Evolutionary conservation across 139 green algal species (phyloP), one percentile per base, ranked within the genome.

Genomic region (Chlorokybus atmophyticus): DNA sequence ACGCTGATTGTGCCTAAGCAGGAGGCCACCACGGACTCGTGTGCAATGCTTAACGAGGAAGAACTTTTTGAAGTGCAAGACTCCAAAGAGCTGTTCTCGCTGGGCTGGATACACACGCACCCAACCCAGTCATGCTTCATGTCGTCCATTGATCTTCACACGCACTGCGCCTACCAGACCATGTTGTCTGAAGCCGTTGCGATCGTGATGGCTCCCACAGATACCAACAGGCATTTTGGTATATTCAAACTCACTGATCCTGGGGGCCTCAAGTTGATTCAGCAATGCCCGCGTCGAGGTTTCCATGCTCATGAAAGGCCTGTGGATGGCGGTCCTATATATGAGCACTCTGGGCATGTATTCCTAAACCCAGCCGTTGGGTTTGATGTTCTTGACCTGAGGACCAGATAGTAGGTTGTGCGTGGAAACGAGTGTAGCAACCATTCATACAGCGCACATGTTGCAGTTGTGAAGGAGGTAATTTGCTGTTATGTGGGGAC

Each of bases 121-220:
- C 89, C 89, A 26, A 85, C 85, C 21, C 85, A 93, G 73, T 84
- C 85, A 14, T 97, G 89, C 77, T 97, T 97, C 76, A 76, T 97
- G 50, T 94, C 83, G 0, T 88, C 76, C 3, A 76, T 97, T 10
- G 89, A 97, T 58, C 70, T 97, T 1, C 89, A 97, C 78, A 97
- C 88, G 0, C 67, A 73, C 53, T 70, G 64, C 49, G 72, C 60
- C 25, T 75, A 75, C 41, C 87, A 95, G 78, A 87, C 83, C 1
- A 90, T 94, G 87, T 64, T 94, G 50, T 82, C 89, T 23, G 88
- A 95, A 64, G 83, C 88, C 1, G 68, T 96, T 24, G 88, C 88
- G 1, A 92, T 95, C n/a, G 88, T 96, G 4, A 94, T 95, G 85
- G 88, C 88, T 2, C 88, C 80, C 6, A 63, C 65, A 2, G 79